These are phyloP conservation scores for Sorghum bicolor DNA, from an alignment of 176 grass and related monocot genomes.

Conservation along the genomic window DNA sequence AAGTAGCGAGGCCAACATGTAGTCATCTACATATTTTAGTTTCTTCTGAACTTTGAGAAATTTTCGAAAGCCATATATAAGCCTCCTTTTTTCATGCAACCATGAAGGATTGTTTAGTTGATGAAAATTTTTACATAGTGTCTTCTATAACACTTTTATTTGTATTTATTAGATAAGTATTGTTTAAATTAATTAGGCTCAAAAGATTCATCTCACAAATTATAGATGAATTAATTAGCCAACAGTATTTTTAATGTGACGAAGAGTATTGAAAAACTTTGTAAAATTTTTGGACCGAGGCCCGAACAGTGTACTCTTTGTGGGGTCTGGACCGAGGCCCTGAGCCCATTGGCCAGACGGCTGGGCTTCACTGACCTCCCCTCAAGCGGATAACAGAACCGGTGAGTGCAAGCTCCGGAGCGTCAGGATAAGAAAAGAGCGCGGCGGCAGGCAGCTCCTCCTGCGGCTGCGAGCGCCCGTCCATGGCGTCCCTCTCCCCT, in stretches of 20 bases:
- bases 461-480: constrained; percentile 24
- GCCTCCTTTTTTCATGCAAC: no score
- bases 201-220: no score
- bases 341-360: not conserved
- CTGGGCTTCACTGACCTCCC: no score
- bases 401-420: not conserved
- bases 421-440: constrained; percentile 34
- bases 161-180: no score
- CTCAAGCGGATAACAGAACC: constrained; percentile 4
- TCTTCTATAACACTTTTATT: no score
- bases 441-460: not conserved
- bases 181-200: no score
- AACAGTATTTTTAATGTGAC: no score
- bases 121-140: no score
- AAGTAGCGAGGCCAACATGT: not conserved
- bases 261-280: no score
- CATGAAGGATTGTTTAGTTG: no score
- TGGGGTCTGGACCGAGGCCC: not conserved
- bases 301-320: not conserved
- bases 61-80: not conserved
- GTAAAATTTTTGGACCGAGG: no score
- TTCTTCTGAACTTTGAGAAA: not conserved
- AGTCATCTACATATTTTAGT: not conserved
- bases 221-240: no score
- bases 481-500: constrained; percentile 56